These are phyloP conservation scores for Phyllosticta paracitricarpa DNA, from an alignment of 2,329 filamentous ascomycete species.

Conservation along the genomic window DNA sequence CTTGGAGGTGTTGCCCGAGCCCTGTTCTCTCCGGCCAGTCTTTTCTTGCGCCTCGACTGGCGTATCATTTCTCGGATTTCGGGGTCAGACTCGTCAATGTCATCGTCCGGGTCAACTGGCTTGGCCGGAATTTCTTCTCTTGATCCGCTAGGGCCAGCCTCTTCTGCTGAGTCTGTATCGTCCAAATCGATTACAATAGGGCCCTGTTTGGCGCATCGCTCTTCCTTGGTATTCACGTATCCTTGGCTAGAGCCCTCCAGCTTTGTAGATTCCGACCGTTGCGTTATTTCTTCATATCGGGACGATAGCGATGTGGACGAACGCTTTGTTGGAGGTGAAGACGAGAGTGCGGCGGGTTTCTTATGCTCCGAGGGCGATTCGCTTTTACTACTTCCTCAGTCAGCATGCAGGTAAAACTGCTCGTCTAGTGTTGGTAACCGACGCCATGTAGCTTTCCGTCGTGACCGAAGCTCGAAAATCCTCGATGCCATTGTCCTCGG, in stretches of 20 bases:
- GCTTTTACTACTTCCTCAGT: not conserved
- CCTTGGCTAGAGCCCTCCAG: not conserved
- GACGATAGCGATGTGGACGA: slow-evolving; percentile 17
- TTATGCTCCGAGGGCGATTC: not conserved
- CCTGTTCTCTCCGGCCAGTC: not conserved
- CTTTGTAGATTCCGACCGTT: not conserved
- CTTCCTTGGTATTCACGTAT: not conserved
- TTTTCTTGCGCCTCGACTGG: slow-evolving; percentile 11
- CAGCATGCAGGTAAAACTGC: not conserved
- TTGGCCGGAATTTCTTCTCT: not conserved
- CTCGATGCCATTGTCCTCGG: slow-evolving; percentile 10
- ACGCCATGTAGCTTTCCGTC: not conserved
- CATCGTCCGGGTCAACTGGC: slow-evolving; percentile 14
- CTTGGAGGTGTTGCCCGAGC: not conserved
- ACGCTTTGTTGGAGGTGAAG: slow-evolving; percentile 11
- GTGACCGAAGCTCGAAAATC: not conserved
- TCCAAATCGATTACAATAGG: slow-evolving; percentile 6
- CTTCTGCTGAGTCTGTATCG: not conserved
- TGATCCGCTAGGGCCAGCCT: not conserved
- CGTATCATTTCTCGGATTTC: slow-evolving; percentile 18
- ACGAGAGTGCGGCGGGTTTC: slow-evolving; percentile 2
- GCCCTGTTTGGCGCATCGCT: not conserved
- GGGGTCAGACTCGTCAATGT: slow-evolving; percentile 24
- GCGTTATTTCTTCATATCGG: slow-evolving; percentile 22
- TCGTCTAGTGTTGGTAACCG: not conserved